Evolutionary conservation across 2,329 filamentous ascomycete species (phyloP).

Genomic region (Exophiala calicioides): DNA sequence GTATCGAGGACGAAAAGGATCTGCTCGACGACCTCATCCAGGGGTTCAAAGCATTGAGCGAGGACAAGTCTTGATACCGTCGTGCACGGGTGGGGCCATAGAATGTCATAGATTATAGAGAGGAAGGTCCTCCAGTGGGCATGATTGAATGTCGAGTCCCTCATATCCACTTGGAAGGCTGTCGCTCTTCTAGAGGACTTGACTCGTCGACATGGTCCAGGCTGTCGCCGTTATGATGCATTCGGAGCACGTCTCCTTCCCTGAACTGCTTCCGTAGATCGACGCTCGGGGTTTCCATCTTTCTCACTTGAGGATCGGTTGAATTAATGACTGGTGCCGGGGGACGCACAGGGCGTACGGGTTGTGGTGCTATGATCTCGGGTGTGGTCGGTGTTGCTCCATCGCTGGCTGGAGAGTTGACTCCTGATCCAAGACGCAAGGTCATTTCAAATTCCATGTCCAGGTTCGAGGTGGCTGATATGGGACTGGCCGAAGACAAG

Average conservation of each 20-base stretch:
- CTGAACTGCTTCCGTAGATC: slow-evolving; percentile 8
- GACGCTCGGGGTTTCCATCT: slow-evolving; percentile 1
- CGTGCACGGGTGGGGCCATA: too few species aligned
- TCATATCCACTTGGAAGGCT: slow-evolving; percentile 8
- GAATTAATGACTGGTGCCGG: slow-evolving; percentile 19
- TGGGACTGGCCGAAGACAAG: slow-evolving; percentile 5
- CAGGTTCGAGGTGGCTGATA: slow-evolving; percentile 9
- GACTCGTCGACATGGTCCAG: slow-evolving; percentile 3
- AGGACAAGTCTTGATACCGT: slow-evolving; percentile 3
- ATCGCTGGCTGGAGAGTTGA: slow-evolving; percentile 11
- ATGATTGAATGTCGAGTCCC: neutral
- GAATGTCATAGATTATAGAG: too few species aligned
- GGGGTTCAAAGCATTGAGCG: slow-evolving; percentile 61
- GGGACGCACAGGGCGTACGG: slow-evolving; percentile 21
- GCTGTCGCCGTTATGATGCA: slow-evolving; percentile 11
- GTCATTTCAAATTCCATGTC: slow-evolving; percentile 32
- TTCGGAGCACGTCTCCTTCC: slow-evolving; percentile 19
- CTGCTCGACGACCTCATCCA: slow-evolving; percentile 71
- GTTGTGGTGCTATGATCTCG: slow-evolving; percentile 26
- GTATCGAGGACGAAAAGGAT: slow-evolving; percentile 85
- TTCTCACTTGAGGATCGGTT: slow-evolving; percentile 5
- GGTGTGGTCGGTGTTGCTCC: slow-evolving; percentile 7
- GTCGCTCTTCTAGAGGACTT: slow-evolving; percentile 3
- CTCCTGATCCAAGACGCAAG: slow-evolving; percentile 15
- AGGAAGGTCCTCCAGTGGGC: too few species aligned